phyloP scores from a whole-genome alignment of 2,329 filamentous ascomycete genomes.

The Botrytis porri region DNA sequence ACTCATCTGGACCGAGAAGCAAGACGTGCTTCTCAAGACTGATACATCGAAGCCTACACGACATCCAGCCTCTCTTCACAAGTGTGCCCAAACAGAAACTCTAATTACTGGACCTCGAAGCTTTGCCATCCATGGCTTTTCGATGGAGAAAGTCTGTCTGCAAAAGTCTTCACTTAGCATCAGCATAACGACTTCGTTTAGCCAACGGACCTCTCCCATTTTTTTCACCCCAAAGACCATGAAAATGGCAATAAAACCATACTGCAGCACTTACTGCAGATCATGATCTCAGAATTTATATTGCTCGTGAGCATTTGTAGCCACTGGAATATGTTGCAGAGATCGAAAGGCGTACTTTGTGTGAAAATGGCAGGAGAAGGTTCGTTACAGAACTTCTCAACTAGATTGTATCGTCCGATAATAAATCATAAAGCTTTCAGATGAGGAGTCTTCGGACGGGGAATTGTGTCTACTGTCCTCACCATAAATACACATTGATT shows the following conservation, averaged over 20 bases:
- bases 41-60: neutral
- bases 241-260: neutral
- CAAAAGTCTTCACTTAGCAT: neutral
- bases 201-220: neutral
- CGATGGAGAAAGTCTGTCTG: neutral
- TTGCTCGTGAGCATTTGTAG: neutral
- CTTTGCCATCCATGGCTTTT: constrained; percentile 6
- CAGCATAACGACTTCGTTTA: neutral
- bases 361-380: too few relatives aligned
- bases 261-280: neutral
- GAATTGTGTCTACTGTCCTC: neutral
- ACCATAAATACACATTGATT: neutral
- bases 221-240: neutral
- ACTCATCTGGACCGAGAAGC: neutral
- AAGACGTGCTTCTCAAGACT: neutral
- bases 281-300: neutral
- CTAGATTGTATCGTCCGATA: neutral
- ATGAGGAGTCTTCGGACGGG: neutral
- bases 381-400: neutral
- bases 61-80: neutral
- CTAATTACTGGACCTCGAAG: constrained; percentile 39
- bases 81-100: constrained; percentile 5
- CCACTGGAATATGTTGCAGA: neutral
- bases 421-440: neutral
- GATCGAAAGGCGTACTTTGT: too few relatives aligned